phyloP scores from a whole-genome alignment of 208 protist species.

The Acanthamoeba culbertsoni region DNA sequence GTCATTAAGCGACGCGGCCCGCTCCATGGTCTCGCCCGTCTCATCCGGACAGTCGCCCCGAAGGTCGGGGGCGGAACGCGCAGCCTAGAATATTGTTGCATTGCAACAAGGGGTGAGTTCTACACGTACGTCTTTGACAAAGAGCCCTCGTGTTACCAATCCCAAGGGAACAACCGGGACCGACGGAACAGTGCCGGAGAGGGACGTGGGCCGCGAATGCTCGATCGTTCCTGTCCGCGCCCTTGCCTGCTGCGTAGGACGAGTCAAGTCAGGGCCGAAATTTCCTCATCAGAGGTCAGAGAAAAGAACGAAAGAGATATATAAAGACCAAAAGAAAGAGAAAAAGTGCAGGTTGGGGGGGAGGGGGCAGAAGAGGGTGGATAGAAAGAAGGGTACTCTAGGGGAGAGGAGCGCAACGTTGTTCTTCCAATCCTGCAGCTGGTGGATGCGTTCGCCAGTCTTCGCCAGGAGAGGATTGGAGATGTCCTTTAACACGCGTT shows the following conservation, averaged over 20 bases:
- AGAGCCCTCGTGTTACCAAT: no score
- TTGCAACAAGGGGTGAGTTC: no score
- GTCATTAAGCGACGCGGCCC: no score
- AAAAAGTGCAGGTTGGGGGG: not conserved
- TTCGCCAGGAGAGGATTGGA: not conserved
- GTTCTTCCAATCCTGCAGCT: conserved; percentile 25
- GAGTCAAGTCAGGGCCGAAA: not conserved
- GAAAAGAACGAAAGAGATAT: not conserved
- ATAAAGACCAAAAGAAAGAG: not conserved
- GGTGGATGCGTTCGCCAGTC: not conserved
- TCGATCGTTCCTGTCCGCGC: not conserved
- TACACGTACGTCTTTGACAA: no score
- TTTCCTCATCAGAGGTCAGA: not conserved
- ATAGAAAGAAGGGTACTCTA: not conserved
- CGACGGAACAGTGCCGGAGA: not conserved
- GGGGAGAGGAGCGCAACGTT: conserved; percentile 16
- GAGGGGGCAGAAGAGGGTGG: not conserved
- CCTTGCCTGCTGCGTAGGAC: not conserved
- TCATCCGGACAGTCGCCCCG: no score
- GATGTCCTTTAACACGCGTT: conserved; percentile 29
- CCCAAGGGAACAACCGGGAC: not conserved
- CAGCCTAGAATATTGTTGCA: no score
- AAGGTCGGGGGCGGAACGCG: no score
- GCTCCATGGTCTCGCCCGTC: no score
- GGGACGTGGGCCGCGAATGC: not conserved